phyloP scores from a whole-genome alignment of 73 alveolate genomes.

The Paramecium sexaurelia region DNA sequence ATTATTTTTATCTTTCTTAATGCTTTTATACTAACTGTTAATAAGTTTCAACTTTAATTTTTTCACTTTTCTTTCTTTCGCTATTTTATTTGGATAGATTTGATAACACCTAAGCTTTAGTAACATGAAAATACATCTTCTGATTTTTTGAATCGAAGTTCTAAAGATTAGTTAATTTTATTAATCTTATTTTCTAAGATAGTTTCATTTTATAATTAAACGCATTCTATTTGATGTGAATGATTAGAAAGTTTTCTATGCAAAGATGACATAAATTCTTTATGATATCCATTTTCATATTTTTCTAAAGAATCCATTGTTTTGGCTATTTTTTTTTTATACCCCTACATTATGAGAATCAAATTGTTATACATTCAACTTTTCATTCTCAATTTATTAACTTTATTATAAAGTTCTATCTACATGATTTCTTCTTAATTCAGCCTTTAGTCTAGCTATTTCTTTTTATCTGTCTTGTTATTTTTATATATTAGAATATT shows the following conservation, averaged over 20 bases:
- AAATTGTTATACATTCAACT: background rate
- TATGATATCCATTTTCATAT: background rate
- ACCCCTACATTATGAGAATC: background rate
- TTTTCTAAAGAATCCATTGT: background rate
- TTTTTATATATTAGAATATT: background rate
- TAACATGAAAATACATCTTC: background rate
- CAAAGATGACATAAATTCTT: background rate
- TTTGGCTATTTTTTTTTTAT: background rate
- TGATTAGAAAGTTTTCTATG: background rate
- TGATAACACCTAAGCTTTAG: background rate
- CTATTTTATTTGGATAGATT: background rate
- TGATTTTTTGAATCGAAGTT: background rate
- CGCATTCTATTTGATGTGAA: background rate
- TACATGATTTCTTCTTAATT: background rate
- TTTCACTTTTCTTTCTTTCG: constrained; percentile 12
- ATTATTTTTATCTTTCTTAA: background rate
- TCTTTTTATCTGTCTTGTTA: background rate
- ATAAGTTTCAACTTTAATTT: constrained; percentile 14
- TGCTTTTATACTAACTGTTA: background rate
- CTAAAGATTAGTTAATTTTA: background rate
- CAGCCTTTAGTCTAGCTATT: background rate
- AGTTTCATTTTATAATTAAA: background rate
- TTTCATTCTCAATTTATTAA: background rate
- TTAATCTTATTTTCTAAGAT: background rate
- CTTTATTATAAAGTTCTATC: background rate